A percentile compares a stretch with the other conserved stretches of the same genome.
Evolutionary conservation across 768 basidiomycete genomes (phyloP).

Genomic region (Antrodiella citrinella): DNA sequence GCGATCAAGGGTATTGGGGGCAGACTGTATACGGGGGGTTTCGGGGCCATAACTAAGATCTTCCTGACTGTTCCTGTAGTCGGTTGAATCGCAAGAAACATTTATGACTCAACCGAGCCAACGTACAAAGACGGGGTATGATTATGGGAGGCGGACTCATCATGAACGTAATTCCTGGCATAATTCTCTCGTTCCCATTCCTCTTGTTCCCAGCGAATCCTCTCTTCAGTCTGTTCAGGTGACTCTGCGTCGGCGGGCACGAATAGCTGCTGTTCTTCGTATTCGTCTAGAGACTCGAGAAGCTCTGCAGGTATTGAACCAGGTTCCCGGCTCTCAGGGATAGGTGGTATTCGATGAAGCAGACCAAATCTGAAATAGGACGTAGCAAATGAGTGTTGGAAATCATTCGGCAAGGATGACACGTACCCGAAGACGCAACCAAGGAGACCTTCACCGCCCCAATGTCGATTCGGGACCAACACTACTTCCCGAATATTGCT

Average conservation of each 20-base stretch:
- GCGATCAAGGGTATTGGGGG: neutral
- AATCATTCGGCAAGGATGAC: neutral
- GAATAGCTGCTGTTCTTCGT: conserved; percentile 60
- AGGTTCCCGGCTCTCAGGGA: conserved; percentile 49
- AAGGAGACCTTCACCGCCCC: conserved; percentile 94
- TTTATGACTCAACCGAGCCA: neutral
- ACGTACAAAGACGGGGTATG: conserved; percentile 18
- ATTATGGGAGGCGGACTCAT: conserved; percentile 14
- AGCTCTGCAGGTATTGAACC: conserved; percentile 52
- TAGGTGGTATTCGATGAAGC: conserved; percentile 86
- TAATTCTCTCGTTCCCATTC: conserved; percentile 23
- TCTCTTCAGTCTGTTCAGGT: conserved; percentile 15
- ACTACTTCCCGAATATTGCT: conserved; percentile 92
- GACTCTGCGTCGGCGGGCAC: conserved; percentile 71
- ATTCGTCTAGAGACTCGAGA: conserved; percentile 38
- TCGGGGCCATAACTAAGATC: neutral
- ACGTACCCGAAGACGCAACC: conserved; percentile 93
- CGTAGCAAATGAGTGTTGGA: conserved; percentile 1
- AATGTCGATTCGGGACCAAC: conserved; percentile 90
- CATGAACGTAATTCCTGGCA: conserved; percentile 14
- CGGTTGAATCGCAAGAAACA: neutral
- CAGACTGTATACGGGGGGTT: neutral
- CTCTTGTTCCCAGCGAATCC: conserved; percentile 19
- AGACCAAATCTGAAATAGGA: conserved; percentile 63
- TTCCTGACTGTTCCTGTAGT: neutral